Evolutionary conservation across 1,284 basidiomycete genomes (phyloP).

Genomic region (Fomitopsis pinicola): DNA sequence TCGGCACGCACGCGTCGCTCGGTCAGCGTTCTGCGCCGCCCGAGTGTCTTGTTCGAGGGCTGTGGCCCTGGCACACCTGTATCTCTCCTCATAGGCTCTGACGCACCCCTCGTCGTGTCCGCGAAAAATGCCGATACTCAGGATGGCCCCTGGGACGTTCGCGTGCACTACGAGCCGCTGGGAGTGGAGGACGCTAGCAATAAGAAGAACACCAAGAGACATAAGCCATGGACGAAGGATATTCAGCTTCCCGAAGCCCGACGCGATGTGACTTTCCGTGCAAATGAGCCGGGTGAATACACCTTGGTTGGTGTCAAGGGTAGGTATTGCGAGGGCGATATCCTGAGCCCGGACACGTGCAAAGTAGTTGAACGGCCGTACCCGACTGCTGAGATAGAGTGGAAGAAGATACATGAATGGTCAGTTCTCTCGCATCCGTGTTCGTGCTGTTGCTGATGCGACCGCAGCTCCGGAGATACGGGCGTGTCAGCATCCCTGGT

Average conservation of each 20-base stretch:
- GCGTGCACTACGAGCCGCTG: slow-evolving; percentile 55
- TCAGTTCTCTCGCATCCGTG: slow-evolving; percentile 27
- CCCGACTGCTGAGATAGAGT: slow-evolving; percentile 81
- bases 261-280: slow-evolving; percentile 48
- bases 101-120: slow-evolving; percentile 48
- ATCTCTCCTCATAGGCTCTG: slow-evolving; percentile 70
- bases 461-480: slow-evolving; percentile 82
- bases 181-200: slow-evolving; percentile 30
- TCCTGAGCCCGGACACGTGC: slow-evolving; percentile 79
- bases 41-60: slow-evolving; percentile 68
- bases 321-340: slow-evolving; percentile 74
- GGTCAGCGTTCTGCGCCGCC: slow-evolving; percentile 73
- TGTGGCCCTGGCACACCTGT: slow-evolving; percentile 74
- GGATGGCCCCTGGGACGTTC: slow-evolving; percentile 67
- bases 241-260: slow-evolving; percentile 45
- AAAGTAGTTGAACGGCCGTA: slow-evolving; percentile 70
- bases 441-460: neutral
- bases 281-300: slow-evolving; percentile 77
- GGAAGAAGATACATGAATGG: slow-evolving; percentile 92
- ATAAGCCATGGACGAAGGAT: slow-evolving; percentile 59
- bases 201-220: slow-evolving; percentile 29
- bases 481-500: slow-evolving; percentile 87
- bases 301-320: slow-evolving; percentile 72
- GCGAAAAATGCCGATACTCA: slow-evolving; percentile 48
- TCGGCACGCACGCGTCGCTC: slow-evolving; percentile 46